Percentiles rank a stretch among this genome's conserved stretches.
phyloP scores from a whole-genome alignment of 495 filamentous ascomycete species.

The Aspergillus coremiiformis region DNA sequence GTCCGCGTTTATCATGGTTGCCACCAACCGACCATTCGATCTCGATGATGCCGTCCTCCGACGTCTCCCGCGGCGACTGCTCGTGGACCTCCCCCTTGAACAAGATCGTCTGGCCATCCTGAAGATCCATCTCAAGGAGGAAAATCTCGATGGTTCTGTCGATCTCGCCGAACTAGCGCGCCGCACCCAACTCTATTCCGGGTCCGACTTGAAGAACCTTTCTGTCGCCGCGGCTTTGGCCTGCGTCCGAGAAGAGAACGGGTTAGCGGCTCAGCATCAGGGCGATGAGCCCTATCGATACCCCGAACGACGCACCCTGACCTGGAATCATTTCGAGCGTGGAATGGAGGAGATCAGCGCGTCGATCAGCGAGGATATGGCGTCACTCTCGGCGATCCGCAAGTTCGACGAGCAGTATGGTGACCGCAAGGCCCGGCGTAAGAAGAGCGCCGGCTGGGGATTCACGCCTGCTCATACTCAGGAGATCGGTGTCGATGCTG shows the following conservation, averaged over 20 bases:
- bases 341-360: constrained; percentile 86
- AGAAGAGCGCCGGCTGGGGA: constrained; percentile 47
- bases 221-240: constrained; percentile 84
- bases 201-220: constrained; percentile 92
- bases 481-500: constrained; percentile 23
- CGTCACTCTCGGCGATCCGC: constrained; percentile 70
- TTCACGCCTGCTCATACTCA: constrained; percentile 27
- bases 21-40: constrained; percentile 93
- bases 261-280: constrained; percentile 47
- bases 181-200: constrained; percentile 86
- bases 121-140: constrained; percentile 74
- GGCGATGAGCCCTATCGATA: constrained; percentile 48
- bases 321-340: constrained; percentile 65
- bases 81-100: constrained; percentile 79
- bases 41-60: constrained; percentile 91
- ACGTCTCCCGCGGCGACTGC: constrained; percentile 67
- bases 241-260: constrained; percentile 78
- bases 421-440: constrained; percentile 67
- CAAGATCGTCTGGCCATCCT: constrained; percentile 74
- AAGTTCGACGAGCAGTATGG: constrained; percentile 98
- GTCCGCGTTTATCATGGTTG: constrained; percentile 96
- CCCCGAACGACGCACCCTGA: constrained; percentile 60
- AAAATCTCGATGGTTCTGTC: constrained; percentile 61
- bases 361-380: constrained; percentile 93
- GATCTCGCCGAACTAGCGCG: constrained; percentile 61